phyloP scores from a whole-genome alignment of 106 monocot species.

The Acanthochlamys bracteata region DNA sequence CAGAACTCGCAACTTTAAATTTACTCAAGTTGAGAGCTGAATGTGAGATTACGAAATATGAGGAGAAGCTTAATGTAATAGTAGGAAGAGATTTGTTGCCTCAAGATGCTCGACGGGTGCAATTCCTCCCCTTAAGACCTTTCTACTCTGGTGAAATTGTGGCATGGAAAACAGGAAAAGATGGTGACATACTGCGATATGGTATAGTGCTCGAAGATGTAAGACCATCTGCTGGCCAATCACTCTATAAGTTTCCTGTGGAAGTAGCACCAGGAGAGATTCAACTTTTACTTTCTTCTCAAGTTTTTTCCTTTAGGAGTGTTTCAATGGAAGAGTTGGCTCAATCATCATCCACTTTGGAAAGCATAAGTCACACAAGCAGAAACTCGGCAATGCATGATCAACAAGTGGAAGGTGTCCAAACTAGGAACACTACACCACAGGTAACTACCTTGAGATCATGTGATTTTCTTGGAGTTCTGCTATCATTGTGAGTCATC shows the following conservation, averaged over 20 bases:
- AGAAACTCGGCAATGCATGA: conserved; percentile 12
- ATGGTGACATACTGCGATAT: conserved; percentile 84
- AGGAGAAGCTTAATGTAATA: conserved; percentile 25
- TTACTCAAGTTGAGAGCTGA: conserved; percentile 60
- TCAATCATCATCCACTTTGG: conserved; percentile 18
- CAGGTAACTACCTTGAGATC: conserved; percentile 28
- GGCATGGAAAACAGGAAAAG: conserved; percentile 75
- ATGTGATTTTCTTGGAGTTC: too few relatives aligned
- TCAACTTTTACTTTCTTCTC: conserved; percentile 71
- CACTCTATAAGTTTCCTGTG: conserved; percentile 69
- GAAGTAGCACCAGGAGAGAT: conserved; percentile 56
- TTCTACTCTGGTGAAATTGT: conserved; percentile 89
- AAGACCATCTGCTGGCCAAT: conserved; percentile 78
- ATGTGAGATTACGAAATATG: conserved; percentile 18
- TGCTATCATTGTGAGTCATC: too few relatives aligned
- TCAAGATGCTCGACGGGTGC: conserved; percentile 86
- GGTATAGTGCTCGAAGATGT: conserved; percentile 85
- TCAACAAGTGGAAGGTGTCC: conserved; percentile 11
- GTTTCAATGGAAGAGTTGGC: conserved; percentile 45
- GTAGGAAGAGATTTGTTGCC: conserved; percentile 60
- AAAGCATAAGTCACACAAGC: conserved; percentile 9
- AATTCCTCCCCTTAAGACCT: conserved; percentile 82
- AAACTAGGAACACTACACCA: conserved; percentile 10
- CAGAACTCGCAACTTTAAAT: conserved; percentile 56
- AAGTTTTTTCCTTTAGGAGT: conserved; percentile 89